Conservation (phyloP, 441 rosid genomes). For the Metrosideros polymorpha region DNA sequence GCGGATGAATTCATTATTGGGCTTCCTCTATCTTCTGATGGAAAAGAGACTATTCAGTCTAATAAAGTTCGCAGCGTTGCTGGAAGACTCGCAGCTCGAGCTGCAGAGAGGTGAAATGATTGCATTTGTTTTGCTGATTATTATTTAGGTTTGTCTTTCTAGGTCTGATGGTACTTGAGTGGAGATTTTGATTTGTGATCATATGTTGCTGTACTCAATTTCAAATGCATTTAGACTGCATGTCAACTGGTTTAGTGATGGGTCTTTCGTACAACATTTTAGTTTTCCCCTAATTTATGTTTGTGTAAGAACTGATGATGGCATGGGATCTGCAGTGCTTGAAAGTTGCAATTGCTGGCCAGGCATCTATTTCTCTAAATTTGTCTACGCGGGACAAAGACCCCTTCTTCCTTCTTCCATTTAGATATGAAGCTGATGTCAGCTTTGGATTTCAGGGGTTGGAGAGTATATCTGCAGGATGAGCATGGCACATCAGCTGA, state of each 20-base stretch:
- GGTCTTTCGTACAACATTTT: neutral
- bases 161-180: neutral
- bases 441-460: slow-evolving; percentile 45
- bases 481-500: slow-evolving; percentile 85
- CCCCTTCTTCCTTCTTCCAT: neutral
- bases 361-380: neutral
- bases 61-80: slow-evolving; percentile 81
- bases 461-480: slow-evolving; percentile 85
- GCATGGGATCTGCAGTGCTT: neutral
- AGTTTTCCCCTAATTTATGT: neutral
- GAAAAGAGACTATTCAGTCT: slow-evolving; percentile 75
- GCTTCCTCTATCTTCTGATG: slow-evolving; percentile 71
- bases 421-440: neutral
- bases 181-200: neutral
- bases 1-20: slow-evolving; percentile 82
- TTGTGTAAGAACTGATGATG: neutral
- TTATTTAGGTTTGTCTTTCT: neutral
- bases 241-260: neutral
- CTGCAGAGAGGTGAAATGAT: slow-evolving; percentile 55
- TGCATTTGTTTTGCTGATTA: neutral
- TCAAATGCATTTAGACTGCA: neutral
- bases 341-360: neutral
- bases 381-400: neutral
- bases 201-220: neutral
- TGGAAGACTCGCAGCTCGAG: slow-evolving; percentile 70